Conservation (phyloP, 345 rosid species). For the Citrus unshiu region DNA sequence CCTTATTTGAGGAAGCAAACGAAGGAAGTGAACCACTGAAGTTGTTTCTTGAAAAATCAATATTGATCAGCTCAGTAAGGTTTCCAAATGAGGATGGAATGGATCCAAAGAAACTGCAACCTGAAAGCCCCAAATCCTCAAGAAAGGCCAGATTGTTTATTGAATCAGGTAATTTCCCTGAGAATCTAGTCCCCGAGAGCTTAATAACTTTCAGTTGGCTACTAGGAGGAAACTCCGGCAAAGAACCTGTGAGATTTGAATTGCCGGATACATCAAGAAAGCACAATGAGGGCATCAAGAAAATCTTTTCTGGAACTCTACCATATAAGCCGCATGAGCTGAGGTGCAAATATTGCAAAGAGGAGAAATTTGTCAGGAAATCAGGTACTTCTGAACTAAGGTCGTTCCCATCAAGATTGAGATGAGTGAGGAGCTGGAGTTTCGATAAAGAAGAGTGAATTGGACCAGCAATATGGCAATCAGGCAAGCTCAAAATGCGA, state of each 20-base stretch:
- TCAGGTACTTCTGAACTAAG: not conserved
- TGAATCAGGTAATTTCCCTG: conserved; percentile 13
- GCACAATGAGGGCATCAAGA: conserved; percentile 1
- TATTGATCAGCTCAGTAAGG: not conserved
- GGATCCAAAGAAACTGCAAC: conserved; percentile 6
- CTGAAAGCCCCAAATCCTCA: not conserved
- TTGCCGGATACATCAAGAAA: not conserved
- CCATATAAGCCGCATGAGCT: not conserved
- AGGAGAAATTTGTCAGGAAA: not conserved
- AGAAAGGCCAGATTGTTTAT: conserved; percentile 13
- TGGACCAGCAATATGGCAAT: not conserved
- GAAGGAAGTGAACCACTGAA: conserved; percentile 12
- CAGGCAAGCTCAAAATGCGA: not conserved
- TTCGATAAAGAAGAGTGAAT: not conserved
- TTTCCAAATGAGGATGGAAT: conserved; percentile 13
- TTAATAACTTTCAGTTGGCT: not conserved
- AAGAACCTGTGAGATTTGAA: not conserved
- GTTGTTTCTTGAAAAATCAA: conserved; percentile 13
- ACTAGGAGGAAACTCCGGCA: conserved; percentile 6
- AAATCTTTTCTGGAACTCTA: not conserved
- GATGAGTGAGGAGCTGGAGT: not conserved
- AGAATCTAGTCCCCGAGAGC: conserved; percentile 4
- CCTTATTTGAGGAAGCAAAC: conserved; percentile 7
- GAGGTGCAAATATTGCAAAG: not conserved
- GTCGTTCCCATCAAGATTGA: not conserved